These are phyloP conservation scores for Boletus huronensis DNA, from an alignment of 768 basidiomycete genomes.

Conservation along the genomic window DNA sequence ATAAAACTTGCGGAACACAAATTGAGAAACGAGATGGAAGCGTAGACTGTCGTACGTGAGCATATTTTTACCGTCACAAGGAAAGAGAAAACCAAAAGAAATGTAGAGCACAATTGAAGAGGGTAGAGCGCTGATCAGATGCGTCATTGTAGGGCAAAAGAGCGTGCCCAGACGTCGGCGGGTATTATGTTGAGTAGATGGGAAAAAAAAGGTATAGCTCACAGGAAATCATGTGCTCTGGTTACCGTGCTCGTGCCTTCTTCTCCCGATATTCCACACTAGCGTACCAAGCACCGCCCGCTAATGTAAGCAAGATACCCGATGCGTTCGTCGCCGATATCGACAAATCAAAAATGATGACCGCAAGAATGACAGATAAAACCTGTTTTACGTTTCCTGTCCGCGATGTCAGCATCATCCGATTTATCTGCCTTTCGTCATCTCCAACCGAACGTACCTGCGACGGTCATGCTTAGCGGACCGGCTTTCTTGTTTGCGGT, in stretches of 20 bases:
- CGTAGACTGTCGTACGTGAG: constrained; percentile 4
- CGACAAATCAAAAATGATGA: constrained; percentile 76
- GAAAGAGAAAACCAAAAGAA: not conserved
- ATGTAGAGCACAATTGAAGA: not conserved
- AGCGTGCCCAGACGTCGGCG: not conserved
- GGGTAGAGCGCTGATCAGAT: not conserved
- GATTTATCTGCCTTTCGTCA: not conserved
- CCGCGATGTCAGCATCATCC: constrained; percentile 5
- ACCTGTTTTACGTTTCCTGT: constrained; percentile 92
- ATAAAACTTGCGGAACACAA: not conserved
- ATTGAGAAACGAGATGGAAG: not conserved
- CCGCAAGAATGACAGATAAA: constrained; percentile 80
- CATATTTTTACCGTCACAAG: not conserved
- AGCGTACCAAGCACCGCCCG: constrained; percentile 84
- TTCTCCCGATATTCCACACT: constrained; percentile 60
- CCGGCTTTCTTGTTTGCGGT: constrained; percentile 93
- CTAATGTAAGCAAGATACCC: constrained; percentile 80
- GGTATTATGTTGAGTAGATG: not conserved
- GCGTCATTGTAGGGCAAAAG: not conserved
- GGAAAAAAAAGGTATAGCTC: not conserved
- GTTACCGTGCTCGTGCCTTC: constrained; percentile 20
- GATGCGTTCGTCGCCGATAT: constrained; percentile 77
- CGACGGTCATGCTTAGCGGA: constrained; percentile 87
- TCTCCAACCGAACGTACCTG: constrained; percentile 48
- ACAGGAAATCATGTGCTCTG: not conserved